Base-by-base conservation (phyloP, 257 asterid species). In the Penstemon newberryi region DNA sequence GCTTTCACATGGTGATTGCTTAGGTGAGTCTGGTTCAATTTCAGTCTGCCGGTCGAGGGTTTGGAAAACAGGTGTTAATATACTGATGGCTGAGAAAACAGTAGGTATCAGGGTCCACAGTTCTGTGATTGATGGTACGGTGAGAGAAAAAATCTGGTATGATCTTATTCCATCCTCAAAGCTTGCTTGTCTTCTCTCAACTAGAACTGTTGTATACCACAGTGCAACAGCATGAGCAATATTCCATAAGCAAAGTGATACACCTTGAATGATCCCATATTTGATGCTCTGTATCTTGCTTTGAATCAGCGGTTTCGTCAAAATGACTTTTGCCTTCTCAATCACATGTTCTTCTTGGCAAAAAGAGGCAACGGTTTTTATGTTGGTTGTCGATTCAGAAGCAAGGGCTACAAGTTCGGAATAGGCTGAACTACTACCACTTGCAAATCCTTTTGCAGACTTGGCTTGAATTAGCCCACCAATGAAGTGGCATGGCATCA, bases 401-500 rank as follows among this genome's bases (percentile, higher is more conserved):
- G 91, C 85, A 37, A 91, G 89, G 84, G 85, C 75, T 39, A 85
- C 78, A 45, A 88, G 83, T 65, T 86, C 80, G 47, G 97, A 79
- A 64, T 86, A 83, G 61, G 91, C 87, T 63, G 87, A 79, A 64
- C 72, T 51, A 52, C 63, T 85, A 45, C 84, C 86, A 67, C 88
- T 75, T 53, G 96, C 70, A 74, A 91, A 88, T 41, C 96, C 95
- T 77, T 73, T 80, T 43, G 96, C 95, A n/a, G 97, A 90, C 73
- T 83, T 88, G 73, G 96, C 91, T 83, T 88, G 96, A 75, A 88
- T 83, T 64, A 86, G 81, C 47, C 95, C 95, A 53, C 97, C 97
- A 6, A 86, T 85, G 80, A 86, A 91, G 84, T 88, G 97, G 73
- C 95, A 86, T 60, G 96, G 96, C 92, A 86, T 88, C 77, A 88